A percentile compares a stretch with the other conserved stretches of the same genome.
Conservation (phyloP, 305 asterid genomes). For the Caryopteris hybrid region DNA sequence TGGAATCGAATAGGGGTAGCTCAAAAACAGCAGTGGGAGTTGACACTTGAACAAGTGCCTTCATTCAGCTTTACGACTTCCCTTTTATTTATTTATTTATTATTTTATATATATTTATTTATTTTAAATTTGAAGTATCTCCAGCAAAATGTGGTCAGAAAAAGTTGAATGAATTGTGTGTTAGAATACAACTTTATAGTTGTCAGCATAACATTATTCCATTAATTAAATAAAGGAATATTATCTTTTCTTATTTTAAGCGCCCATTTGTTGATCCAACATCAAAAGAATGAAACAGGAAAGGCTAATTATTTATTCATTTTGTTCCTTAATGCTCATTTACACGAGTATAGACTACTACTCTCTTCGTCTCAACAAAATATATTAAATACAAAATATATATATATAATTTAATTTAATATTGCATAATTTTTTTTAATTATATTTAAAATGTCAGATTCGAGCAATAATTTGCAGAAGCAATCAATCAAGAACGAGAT, state of each 20-base stretch:
- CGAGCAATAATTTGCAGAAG: too few relatives aligned
- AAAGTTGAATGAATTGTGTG: not conserved
- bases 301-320: too few relatives aligned
- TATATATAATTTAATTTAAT: too few relatives aligned
- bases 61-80: conserved; percentile 16
- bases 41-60: conserved; percentile 16
- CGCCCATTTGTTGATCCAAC: conserved; percentile 22
- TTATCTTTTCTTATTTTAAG: not conserved
- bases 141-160: not conserved
- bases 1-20: not conserved
- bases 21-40: not conserved
- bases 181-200: conserved; percentile 13
- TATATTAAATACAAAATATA: too few relatives aligned
- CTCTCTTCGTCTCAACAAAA: too few relatives aligned
- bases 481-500: too few relatives aligned
- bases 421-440: too few relatives aligned
- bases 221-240: not conserved
- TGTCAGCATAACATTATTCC: conserved; percentile 25
- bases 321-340: too few relatives aligned
- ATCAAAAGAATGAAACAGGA: conserved; percentile 16
- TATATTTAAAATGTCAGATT: too few relatives aligned
- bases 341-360: too few relatives aligned
- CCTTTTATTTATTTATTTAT: not conserved
- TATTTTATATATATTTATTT: too few relatives aligned
- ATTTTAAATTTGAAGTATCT: not conserved